These are phyloP conservation scores for Pichia manshurica DNA, from an alignment of 805 yeast species.

Conservation along the genomic window DNA sequence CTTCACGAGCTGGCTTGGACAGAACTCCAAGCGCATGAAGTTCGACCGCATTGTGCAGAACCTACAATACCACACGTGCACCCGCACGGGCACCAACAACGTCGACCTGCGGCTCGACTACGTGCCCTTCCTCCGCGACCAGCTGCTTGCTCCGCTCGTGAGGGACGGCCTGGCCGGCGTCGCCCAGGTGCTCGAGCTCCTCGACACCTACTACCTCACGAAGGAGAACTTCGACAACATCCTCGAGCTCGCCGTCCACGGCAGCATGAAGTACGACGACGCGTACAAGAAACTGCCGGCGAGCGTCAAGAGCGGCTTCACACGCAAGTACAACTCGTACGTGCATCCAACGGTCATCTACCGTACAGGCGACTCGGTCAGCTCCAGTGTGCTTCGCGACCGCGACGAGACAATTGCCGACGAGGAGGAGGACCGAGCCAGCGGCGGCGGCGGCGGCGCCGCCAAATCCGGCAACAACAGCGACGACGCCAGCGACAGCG, in stretches of 20 bases:
- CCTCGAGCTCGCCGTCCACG: constrained; percentile 77
- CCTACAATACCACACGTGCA: constrained; percentile 78
- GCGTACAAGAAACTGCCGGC: constrained; percentile 62
- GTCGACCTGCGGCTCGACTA: constrained; percentile 70
- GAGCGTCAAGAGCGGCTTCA: constrained; percentile 76
- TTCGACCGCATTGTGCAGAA: constrained; percentile 77
- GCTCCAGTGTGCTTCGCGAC: constrained; percentile 13
- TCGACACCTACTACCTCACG: constrained; percentile 84
- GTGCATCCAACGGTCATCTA: constrained; percentile 84
- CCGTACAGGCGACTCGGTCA: constrained; percentile 60
- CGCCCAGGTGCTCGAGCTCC: constrained; percentile 52
- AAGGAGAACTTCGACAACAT: constrained; percentile 90
- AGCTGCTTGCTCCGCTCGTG: constrained; percentile 54
- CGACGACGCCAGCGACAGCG: constrained; percentile 41
- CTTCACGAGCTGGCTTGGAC: constrained; percentile 86
- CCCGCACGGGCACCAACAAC: constrained; percentile 72
- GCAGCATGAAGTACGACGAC: constrained; percentile 34
- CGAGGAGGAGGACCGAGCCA: constrained; percentile 14
- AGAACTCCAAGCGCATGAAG: constrained; percentile 78
- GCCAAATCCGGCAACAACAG: constrained; percentile 57
- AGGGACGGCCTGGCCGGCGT: constrained; percentile 58
- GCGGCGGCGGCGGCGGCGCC: constrained; percentile 20
- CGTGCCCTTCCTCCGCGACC: constrained; percentile 56
- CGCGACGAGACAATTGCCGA: background rate
- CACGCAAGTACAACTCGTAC: constrained; percentile 70